Evolutionary conservation across 345 rosid genomes (phyloP).

Genomic region (Cochlearia excelsa): DNA sequence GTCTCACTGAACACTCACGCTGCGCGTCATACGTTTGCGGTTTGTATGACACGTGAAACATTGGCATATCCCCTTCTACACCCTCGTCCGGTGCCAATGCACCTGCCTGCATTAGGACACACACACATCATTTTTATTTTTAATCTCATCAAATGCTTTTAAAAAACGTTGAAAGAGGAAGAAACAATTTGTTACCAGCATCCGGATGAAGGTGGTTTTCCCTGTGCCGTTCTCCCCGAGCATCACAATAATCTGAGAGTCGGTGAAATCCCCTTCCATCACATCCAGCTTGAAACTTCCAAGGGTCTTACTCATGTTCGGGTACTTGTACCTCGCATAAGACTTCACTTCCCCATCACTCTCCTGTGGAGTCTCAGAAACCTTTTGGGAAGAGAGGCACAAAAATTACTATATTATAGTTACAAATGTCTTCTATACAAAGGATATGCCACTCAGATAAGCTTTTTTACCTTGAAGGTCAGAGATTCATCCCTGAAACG

Average conservation of each 20-base stretch:
- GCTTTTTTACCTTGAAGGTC: constrained; percentile 70
- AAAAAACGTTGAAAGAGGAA: no score
- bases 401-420: not conserved
- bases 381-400: constrained; percentile 39
- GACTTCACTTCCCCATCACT: constrained; percentile 84
- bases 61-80: constrained; percentile 83
- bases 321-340: constrained; percentile 91
- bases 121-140: no score
- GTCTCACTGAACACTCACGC: constrained; percentile 73
- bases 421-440: not conserved
- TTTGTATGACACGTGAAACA: constrained; percentile 94
- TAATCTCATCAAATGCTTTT: no score
- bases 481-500: constrained; percentile 92
- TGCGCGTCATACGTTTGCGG: constrained; percentile 93
- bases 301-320: constrained; percentile 84
- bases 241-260: constrained; percentile 97
- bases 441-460: not conserved
- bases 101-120: constrained; percentile 63
- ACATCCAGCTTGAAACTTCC: constrained; percentile 81
- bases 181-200: constrained; percentile 64
- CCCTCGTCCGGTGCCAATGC: constrained; percentile 73
- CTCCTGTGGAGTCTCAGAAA: constrained; percentile 98
- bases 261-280: constrained; percentile 95
- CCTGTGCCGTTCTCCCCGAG: constrained; percentile 99
- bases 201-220: constrained; percentile 93